phyloP scores from a whole-genome alignment of 768 basidiomycete species.

The Tulasnella sp. region DNA sequence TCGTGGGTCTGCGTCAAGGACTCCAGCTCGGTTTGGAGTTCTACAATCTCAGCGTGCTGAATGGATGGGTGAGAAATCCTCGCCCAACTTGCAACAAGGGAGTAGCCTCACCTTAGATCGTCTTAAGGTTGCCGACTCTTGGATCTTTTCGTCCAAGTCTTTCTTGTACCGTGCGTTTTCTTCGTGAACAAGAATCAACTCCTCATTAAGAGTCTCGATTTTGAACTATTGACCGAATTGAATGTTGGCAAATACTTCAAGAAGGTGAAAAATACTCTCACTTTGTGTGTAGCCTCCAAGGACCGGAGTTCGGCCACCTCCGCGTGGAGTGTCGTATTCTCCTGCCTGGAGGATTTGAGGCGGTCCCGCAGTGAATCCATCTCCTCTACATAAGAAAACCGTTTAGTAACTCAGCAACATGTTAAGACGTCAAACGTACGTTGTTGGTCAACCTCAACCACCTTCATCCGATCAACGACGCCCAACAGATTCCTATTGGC shows the following conservation, averaged over 20 bases:
- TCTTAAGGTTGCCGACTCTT: conserved; percentile 74
- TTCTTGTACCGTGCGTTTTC: conserved; percentile 60
- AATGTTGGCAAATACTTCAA: conserved; percentile 13
- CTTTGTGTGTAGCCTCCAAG: conserved; percentile 63
- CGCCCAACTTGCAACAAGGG: too few species aligned
- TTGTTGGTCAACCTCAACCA: conserved; percentile 59
- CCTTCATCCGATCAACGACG: conserved; percentile 70
- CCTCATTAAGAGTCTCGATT: conserved; percentile 69
- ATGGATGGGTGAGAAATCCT: not conserved
- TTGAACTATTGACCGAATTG: conserved; percentile 49
- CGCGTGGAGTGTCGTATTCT: conserved; percentile 52
- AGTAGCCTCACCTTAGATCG: conserved; percentile 40
- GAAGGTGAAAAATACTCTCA: conserved; percentile 22
- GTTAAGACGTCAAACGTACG: conserved; percentile 35
- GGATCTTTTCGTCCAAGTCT: conserved; percentile 60
- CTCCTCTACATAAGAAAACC: conserved; percentile 41
- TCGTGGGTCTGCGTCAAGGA: conserved; percentile 53
- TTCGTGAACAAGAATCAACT: conserved; percentile 60
- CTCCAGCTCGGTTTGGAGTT: conserved; percentile 68
- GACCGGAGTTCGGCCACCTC: conserved; percentile 64
- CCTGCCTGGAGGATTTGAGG: conserved; percentile 64
- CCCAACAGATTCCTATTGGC: conserved; percentile 84
- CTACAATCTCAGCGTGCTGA: conserved; percentile 55
- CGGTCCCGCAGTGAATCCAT: conserved; percentile 52
- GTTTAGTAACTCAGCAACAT: conserved; percentile 8